phyloP scores from a whole-genome alignment of 306 rosid genomes.

The Mucuna pruriens region DNA sequence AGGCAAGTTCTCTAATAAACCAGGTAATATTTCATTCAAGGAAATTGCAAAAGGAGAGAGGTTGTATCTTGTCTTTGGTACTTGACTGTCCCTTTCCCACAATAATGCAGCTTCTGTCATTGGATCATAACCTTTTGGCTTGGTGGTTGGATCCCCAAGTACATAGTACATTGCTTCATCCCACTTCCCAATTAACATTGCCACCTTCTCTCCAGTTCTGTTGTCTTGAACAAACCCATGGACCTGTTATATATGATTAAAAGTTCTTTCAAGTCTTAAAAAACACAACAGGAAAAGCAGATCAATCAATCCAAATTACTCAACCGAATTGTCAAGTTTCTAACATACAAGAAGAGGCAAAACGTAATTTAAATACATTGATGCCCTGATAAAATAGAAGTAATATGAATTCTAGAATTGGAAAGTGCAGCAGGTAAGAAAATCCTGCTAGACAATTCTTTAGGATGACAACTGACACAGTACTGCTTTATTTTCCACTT shows the following conservation, averaged over 20 bases:
- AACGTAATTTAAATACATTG: background rate
- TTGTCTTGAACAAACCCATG: slow-evolving; percentile 99
- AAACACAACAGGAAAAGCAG: background rate
- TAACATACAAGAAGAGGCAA: background rate
- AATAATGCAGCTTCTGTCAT: slow-evolving; percentile 93
- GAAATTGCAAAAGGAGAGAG: slow-evolving; percentile 94
- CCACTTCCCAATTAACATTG: slow-evolving; percentile 98
- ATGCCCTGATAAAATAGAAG: slow-evolving; percentile 6
- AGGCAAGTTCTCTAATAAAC: slow-evolving; percentile 71
- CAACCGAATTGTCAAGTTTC: slow-evolving; percentile 9
- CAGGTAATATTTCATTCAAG: slow-evolving; percentile 86
- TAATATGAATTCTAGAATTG: background rate
- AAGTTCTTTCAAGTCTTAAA: background rate
- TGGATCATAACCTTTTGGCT: slow-evolving; percentile 97
- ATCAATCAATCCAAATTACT: slow-evolving; percentile 20
- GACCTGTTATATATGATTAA: slow-evolving; percentile 62
- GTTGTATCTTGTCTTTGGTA: slow-evolving; percentile 87
- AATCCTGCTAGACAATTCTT: background rate
- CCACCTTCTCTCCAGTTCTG: slow-evolving; percentile 97
- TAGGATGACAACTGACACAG: background rate
- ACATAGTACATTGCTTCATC: slow-evolving; percentile 98
- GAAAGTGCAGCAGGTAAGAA: slow-evolving; percentile 4
- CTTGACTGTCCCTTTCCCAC: slow-evolving; percentile 85
- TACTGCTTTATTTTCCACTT: slow-evolving; percentile 7
- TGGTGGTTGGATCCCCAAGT: slow-evolving; percentile 93